Conservation (phyloP, 1,284 basidiomycete genomes). For the Calocybe gambosa region DNA sequence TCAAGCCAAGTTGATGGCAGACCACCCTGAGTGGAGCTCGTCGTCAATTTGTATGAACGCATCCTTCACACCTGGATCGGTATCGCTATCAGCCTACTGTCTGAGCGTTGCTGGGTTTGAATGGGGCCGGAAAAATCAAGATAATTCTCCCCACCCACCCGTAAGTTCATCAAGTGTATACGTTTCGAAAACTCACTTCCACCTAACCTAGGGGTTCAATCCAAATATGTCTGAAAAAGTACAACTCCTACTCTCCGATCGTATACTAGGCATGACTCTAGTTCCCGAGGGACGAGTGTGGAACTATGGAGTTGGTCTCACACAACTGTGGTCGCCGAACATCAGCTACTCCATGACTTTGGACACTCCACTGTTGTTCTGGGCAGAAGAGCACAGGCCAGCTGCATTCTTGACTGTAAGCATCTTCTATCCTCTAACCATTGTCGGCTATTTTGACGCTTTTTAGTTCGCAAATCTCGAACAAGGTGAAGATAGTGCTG, state of each 20-base stretch:
- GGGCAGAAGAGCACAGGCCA: conserved; percentile 92
- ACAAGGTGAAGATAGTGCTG: conserved; percentile 81
- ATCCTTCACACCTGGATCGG: conserved; percentile 97
- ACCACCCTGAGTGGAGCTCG: conserved; percentile 92
- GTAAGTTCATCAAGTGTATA: conserved; percentile 30
- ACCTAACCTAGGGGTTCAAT: conserved; percentile 77
- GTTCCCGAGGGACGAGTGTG: conserved; percentile 89
- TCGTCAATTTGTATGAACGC: conserved; percentile 91
- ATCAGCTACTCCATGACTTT: conserved; percentile 84
- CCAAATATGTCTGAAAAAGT: conserved; percentile 97
- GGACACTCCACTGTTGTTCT: conserved; percentile 91
- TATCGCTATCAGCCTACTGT: conserved; percentile 90
- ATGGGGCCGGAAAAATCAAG: conserved; percentile 94
- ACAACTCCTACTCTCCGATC: conserved; percentile 91
- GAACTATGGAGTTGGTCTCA: conserved; percentile 91
- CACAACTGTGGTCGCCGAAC: conserved; percentile 85
- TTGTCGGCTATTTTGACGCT: conserved; percentile 1
- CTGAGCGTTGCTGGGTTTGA: conserved; percentile 92
- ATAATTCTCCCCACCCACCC: conserved; percentile 78
- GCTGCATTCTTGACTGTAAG: conserved; percentile 84
- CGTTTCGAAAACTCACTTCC: conserved; percentile 13
- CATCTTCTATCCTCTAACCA: conserved; percentile 12
- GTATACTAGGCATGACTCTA: conserved; percentile 86
- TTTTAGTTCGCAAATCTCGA: conserved; percentile 79
- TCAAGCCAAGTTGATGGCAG: conserved; percentile 95